Conservation (phyloP, 805 yeast species). For the Millerozyma miso region DNA sequence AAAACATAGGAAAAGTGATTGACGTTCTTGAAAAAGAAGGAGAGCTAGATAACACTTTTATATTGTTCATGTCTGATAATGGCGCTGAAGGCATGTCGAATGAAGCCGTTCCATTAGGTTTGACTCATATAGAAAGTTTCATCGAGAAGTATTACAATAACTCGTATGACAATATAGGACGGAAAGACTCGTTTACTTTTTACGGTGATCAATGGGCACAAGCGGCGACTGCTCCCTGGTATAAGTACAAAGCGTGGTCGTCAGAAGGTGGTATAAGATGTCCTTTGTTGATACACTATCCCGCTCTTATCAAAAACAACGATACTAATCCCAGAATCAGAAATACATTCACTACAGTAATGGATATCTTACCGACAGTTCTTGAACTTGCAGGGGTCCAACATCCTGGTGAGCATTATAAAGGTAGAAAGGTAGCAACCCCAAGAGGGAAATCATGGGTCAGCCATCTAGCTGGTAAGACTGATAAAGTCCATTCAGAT, state of each 20-base stretch:
- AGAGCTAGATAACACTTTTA: slow-evolving; percentile 50
- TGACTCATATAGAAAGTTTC: slow-evolving; percentile 18
- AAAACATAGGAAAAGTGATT: slow-evolving; percentile 47
- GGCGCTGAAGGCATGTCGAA: slow-evolving; percentile 61
- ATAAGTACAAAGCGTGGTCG: slow-evolving; percentile 54
- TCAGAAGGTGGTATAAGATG: slow-evolving; percentile 60
- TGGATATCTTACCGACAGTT: slow-evolving; percentile 58
- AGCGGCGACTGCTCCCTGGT: slow-evolving; percentile 55
- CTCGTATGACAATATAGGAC: slow-evolving; percentile 45
- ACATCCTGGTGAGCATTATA: slow-evolving; percentile 40
- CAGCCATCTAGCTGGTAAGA: slow-evolving; percentile 25
- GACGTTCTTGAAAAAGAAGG: slow-evolving; percentile 36
- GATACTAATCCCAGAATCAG: slow-evolving; percentile 23
- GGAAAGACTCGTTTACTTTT: slow-evolving; percentile 43
- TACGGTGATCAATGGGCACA: slow-evolving; percentile 60
- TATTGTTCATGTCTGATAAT: slow-evolving; percentile 60
- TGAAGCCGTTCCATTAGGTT: slow-evolving; percentile 49
- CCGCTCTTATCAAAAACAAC: slow-evolving; percentile 20
- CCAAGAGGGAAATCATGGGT: slow-evolving; percentile 49
- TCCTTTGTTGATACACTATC: slow-evolving; percentile 48
- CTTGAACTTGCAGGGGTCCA: slow-evolving; percentile 45
- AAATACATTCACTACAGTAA: slow-evolving; percentile 47
- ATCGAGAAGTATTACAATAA: slow-evolving; percentile 39
- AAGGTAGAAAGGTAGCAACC: slow-evolving; percentile 40
- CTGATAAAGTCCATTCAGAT: slow-evolving; percentile 33